phyloP scores from a whole-genome alignment of 805 yeast species.

The Yarrowia sp. region DNA sequence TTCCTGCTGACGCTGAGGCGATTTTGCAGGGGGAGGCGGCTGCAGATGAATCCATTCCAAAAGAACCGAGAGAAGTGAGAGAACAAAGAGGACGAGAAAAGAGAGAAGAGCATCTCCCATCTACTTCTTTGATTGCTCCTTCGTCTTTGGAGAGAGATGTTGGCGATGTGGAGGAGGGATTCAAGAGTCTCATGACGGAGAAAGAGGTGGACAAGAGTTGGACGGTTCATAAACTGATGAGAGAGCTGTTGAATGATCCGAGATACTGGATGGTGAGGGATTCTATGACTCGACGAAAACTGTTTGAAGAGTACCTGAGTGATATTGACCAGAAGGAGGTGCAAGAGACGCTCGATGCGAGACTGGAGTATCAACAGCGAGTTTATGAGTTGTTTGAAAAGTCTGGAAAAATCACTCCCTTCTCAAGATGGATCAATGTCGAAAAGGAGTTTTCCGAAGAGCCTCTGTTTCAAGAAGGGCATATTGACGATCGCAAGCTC shows the following conservation, averaged over 20 bases:
- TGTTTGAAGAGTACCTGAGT: slow-evolving; percentile 58
- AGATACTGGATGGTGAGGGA: slow-evolving; percentile 68
- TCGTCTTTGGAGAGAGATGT: not conserved
- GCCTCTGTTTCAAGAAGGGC: slow-evolving; percentile 58
- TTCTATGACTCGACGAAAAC: slow-evolving; percentile 55
- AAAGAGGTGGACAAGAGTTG: slow-evolving; percentile 66
- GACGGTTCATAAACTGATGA: slow-evolving; percentile 69
- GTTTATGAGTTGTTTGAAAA: slow-evolving; percentile 50
- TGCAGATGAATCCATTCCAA: not conserved
- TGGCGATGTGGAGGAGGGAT: slow-evolving; percentile 43
- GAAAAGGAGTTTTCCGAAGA: slow-evolving; percentile 58
- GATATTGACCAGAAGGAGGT: slow-evolving; percentile 51
- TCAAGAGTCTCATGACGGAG: slow-evolving; percentile 52
- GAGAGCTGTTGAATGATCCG: slow-evolving; percentile 54
- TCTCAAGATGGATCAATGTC: slow-evolving; percentile 63
- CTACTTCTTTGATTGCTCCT: slow-evolving; percentile 23
- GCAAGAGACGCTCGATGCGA: slow-evolving; percentile 49
- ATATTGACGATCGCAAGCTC: slow-evolving; percentile 56
- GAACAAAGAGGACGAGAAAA: slow-evolving; percentile 3
- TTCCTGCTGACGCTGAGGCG: slow-evolving; percentile 54
- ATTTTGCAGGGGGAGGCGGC: slow-evolving; percentile 29
- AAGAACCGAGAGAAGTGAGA: not conserved
- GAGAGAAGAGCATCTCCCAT: not conserved
- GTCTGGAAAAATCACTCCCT: slow-evolving; percentile 43
- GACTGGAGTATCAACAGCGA: slow-evolving; percentile 56